phyloP scores from a whole-genome alignment of 257 asterid species.

The Avicennia marina region DNA sequence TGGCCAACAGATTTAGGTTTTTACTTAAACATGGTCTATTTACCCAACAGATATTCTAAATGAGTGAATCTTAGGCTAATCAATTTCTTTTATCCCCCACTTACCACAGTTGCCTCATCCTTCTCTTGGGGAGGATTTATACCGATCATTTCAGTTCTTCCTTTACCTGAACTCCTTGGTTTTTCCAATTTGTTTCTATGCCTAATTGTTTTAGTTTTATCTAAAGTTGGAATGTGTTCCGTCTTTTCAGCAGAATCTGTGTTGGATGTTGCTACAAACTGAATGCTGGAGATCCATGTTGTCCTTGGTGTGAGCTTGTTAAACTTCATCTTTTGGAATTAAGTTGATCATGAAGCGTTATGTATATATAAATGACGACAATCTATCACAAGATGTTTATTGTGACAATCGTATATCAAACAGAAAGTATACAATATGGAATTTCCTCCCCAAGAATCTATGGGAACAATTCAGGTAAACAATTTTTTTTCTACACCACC shows the following conservation, averaged over 20 bases:
- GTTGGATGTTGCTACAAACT: slow-evolving; percentile 6
- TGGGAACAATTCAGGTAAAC: slow-evolving; percentile 97
- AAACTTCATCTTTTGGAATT: slow-evolving; percentile 21
- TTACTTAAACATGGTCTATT: slow-evolving; percentile 1
- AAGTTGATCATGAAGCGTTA: slow-evolving; percentile 73
- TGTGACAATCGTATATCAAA: slow-evolving; percentile 95
- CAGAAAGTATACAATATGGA: slow-evolving; percentile 87
- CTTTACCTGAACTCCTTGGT: neutral
- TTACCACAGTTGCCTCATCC: neutral
- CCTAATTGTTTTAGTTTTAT: neutral
- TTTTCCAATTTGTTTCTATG: neutral
- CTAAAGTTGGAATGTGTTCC: neutral
- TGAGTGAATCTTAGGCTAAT: neutral
- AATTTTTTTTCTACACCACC: neutral
- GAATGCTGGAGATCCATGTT: slow-evolving; percentile 14
- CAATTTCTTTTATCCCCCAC: neutral
- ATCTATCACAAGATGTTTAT: slow-evolving; percentile 55
- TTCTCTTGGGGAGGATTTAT: slow-evolving; percentile 8
- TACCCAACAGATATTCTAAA: neutral
- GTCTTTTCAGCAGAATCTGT: neutral
- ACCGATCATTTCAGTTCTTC: slow-evolving; percentile 6
- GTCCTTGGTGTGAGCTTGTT: slow-evolving; percentile 25
- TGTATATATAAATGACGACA: slow-evolving; percentile 84
- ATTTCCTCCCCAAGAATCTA: slow-evolving; percentile 93
- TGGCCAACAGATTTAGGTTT: neutral